Evolutionary conservation across 768 basidiomycete genomes (phyloP).

Genomic region (Suillus americanus): DNA sequence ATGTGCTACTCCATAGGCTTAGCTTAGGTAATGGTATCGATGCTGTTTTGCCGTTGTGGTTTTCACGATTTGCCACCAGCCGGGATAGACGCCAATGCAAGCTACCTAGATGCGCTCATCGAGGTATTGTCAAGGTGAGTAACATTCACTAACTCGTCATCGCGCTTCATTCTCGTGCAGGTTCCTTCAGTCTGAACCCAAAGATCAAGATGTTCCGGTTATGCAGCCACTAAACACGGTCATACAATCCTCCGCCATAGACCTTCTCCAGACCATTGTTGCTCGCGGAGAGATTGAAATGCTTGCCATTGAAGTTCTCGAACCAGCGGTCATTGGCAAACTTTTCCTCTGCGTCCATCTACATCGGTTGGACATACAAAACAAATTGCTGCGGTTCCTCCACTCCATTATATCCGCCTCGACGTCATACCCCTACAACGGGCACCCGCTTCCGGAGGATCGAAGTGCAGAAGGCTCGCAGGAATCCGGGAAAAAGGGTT

Average conservation of each 20-base stretch:
- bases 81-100: slow-evolving; percentile 52
- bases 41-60: neutral
- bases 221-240: slow-evolving; percentile 63
- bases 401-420: slow-evolving; percentile 81
- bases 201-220: slow-evolving; percentile 37
- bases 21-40: slow-evolving; percentile 45
- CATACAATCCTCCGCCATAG: slow-evolving; percentile 75
- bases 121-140: slow-evolving; percentile 72
- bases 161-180: slow-evolving; percentile 35
- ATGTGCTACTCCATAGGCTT: slow-evolving; percentile 60
- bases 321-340: slow-evolving; percentile 71
- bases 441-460: slow-evolving; percentile 33
- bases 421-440: slow-evolving; percentile 32
- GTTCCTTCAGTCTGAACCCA: slow-evolving; percentile 78
- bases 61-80: slow-evolving; percentile 19
- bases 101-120: slow-evolving; percentile 76
- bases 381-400: slow-evolving; percentile 88
- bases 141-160: neutral
- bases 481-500: slow-evolving; percentile 31
- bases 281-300: slow-evolving; percentile 78
- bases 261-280: slow-evolving; percentile 80
- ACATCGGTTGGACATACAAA: slow-evolving; percentile 79
- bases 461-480: slow-evolving; percentile 34
- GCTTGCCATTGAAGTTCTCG: slow-evolving; percentile 58
- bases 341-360: slow-evolving; percentile 73